Percentiles rank a stretch among this genome's conserved stretches.
These are phyloP conservation scores for Globisporangium lucens DNA, from an alignment of 352 stramenopile genomes.

Conservation along the genomic window DNA sequence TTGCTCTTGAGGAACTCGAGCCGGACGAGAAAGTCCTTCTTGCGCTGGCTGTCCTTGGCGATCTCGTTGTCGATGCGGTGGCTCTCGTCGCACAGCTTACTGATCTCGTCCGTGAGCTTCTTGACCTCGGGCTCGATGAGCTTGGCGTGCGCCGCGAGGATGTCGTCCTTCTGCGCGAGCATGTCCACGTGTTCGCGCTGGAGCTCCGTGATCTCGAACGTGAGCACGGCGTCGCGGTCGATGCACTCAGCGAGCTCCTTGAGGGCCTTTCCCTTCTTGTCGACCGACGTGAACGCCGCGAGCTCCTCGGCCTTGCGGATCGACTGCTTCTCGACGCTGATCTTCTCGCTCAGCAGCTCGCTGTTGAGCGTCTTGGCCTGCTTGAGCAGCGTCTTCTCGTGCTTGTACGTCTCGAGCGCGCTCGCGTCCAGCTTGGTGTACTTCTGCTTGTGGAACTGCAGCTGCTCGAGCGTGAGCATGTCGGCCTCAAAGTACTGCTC, in stretches of 20 bases:
- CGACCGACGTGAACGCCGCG: constrained; percentile 60
- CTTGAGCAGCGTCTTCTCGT: constrained; percentile 78
- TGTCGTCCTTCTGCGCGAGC: constrained; percentile 65
- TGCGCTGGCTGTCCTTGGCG: constrained; percentile 59
- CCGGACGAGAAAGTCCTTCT: constrained; percentile 53
- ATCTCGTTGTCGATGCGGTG: constrained; percentile 70
- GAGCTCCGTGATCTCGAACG: constrained; percentile 86
- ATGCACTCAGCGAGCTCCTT: constrained; percentile 78
- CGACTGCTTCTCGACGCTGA: constrained; percentile 82
- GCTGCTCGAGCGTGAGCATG: constrained; percentile 74
- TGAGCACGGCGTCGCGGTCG: constrained; percentile 77
- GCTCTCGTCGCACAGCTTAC: constrained; percentile 60
- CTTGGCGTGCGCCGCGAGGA: constrained; percentile 73
- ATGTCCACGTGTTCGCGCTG: constrained; percentile 80
- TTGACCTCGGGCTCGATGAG: constrained; percentile 83
- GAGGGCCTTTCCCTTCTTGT: constrained; percentile 75
- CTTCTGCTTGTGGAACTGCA: constrained; percentile 82
- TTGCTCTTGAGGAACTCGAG: constrained; percentile 60
- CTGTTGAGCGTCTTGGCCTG: constrained; percentile 82
- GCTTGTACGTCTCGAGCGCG: constrained; percentile 76
- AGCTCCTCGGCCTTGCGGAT: constrained; percentile 84
- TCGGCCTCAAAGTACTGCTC: constrained; percentile 85
- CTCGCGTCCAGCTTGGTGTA: constrained; percentile 68
- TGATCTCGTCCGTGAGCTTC: constrained; percentile 67
- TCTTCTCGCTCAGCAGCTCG: constrained; percentile 83